Base-by-base conservation (phyloP, 805 yeast genomes). In the Dipodascus albidus region DNA sequence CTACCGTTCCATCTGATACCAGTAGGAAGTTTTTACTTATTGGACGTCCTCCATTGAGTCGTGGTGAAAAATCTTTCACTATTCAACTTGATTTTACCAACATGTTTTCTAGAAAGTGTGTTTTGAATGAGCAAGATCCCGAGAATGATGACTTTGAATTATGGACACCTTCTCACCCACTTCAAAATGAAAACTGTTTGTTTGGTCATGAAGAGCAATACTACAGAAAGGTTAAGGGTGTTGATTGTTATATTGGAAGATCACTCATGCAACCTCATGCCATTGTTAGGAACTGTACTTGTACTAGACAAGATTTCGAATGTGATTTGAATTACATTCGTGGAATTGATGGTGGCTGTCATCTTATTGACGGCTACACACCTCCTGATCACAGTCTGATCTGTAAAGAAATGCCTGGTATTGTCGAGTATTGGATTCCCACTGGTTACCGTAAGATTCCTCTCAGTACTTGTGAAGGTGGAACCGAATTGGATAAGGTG, bases 391-490 rank as follows among this genome's bases (percentile, higher is more conserved):
- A 82, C 53, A 69, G 76, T 23, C 77, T 75, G 54, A 74, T 77
- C 53, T 87, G 97, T 67, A 60, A 62, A 15, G 74, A 71, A 53
- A 72, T 75, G 54, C 72, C 79, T 2, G 75, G 74, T 47, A 74
- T 76, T 1, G 72, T 82, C 57, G 89, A 87, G 64, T 90, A 80
- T 66, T 87, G 82, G 74, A 83, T 83, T 59, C 88, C 96, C 15
- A 89, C 98, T 0, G 99, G 98, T 0, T 93, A 93, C 67, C 80
- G 99, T 65, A 81, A 80, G 61, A 77, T 90, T 23, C 93, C 96
- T 1, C 65, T 86, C 53, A 83, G 93, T 11, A 87, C 96, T 0
- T 93, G 99, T 71, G 75, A 71, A 48, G 95, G 88, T 21, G 98
- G 98, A 2, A 68, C 79, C 53, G 74, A 76, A 54, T 76, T 87